Conservation (phyloP, 2,329 filamentous ascomycete species). For the Claviceps digitariae region DNA sequence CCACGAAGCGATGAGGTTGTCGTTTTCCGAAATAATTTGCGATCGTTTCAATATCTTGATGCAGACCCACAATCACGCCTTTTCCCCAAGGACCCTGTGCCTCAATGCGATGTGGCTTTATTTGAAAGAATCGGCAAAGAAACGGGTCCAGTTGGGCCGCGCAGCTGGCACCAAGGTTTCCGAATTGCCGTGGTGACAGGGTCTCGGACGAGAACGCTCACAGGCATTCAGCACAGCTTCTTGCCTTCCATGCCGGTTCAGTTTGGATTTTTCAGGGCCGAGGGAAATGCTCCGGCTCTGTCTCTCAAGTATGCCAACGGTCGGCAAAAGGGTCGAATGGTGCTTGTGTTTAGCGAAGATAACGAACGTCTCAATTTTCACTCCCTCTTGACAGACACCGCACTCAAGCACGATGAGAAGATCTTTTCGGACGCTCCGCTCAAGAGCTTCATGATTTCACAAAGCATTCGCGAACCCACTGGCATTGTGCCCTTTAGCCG, state of each 20-base stretch:
- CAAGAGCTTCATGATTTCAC: slow-evolving; percentile 47
- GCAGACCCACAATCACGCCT: slow-evolving; percentile 51
- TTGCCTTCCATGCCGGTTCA: slow-evolving; percentile 53
- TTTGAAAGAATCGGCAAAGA: slow-evolving; percentile 61
- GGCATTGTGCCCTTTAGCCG: slow-evolving; percentile 36
- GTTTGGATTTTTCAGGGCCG: slow-evolving; percentile 63
- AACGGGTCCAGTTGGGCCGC: slow-evolving; percentile 57
- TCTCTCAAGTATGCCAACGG: slow-evolving; percentile 58
- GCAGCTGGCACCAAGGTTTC: slow-evolving; percentile 65
- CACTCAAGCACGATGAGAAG: slow-evolving; percentile 52
- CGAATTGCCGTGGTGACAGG: slow-evolving; percentile 67
- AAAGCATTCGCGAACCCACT: slow-evolving; percentile 36
- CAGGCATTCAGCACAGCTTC: slow-evolving; percentile 59
- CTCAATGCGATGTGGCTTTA: slow-evolving; percentile 57
- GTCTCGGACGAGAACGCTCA: slow-evolving; percentile 62
- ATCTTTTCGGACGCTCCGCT: slow-evolving; percentile 58
- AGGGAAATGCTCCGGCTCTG: slow-evolving; percentile 55
- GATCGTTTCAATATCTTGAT: slow-evolving; percentile 72
- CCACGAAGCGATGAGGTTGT: slow-evolving; percentile 56
- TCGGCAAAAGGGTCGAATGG: slow-evolving; percentile 53
- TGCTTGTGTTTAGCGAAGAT: slow-evolving; percentile 64
- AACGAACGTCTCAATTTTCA: slow-evolving; percentile 59
- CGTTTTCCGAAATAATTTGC: slow-evolving; percentile 55
- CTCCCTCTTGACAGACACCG: slow-evolving; percentile 58
- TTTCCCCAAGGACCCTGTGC: slow-evolving; percentile 64